A percentile compares a stretch with the other conserved stretches of the same genome.
These are phyloP conservation scores for Salpingoeca rosetta DNA, from an alignment of 78 protist species.

Conservation along the genomic window DNA sequence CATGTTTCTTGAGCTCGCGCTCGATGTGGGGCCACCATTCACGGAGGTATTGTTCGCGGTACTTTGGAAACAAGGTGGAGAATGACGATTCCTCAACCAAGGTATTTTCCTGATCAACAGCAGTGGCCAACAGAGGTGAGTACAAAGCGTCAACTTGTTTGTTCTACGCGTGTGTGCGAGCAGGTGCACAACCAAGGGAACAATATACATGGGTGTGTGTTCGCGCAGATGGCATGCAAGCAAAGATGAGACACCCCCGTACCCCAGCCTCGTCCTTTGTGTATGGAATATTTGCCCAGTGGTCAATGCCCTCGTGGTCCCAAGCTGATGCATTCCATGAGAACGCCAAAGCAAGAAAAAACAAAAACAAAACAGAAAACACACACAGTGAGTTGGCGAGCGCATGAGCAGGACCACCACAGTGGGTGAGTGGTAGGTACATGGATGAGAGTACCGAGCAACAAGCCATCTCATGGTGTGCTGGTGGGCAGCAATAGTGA, in stretches of 20 bases:
- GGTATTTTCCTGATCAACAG: too few species aligned
- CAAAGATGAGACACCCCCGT: too few species aligned
- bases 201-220: too few species aligned
- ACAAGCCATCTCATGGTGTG: too few species aligned
- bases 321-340: conserved; percentile 14
- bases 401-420: not conserved
- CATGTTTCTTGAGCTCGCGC: conserved; percentile 37
- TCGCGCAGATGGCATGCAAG: too few species aligned
- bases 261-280: conserved; percentile 32
- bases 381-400: not conserved
- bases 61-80: conserved; percentile 89
- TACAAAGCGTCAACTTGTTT: too few species aligned
- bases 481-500: too few species aligned
- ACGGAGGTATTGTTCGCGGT: conserved; percentile 74
- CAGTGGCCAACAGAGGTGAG: too few species aligned
- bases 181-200: too few species aligned
- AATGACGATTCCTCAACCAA: conserved; percentile 62
- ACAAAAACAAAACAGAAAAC: not conserved
- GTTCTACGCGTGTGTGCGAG: too few species aligned
- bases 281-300: conserved; percentile 57
- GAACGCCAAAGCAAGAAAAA: not conserved
- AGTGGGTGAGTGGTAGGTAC: not conserved
- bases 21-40: conserved; percentile 76
- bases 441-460: not conserved
- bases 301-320: conserved; percentile 61